These are phyloP conservation scores for Boletus sensibilis DNA, from an alignment of 768 basidiomycete species.

Conservation along the genomic window DNA sequence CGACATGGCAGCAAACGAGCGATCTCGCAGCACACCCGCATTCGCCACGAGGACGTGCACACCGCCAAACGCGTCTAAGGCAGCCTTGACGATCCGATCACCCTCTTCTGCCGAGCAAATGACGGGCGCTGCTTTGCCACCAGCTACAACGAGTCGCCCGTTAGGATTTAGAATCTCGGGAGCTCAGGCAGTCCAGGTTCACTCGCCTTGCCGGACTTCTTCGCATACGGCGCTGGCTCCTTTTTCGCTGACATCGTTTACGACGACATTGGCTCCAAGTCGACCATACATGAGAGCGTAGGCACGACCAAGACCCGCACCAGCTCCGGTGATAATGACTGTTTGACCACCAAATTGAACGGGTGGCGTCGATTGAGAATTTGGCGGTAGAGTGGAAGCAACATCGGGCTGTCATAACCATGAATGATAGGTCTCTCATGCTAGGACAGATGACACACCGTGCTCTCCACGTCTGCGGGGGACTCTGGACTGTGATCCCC, in stretches of 20 bases:
- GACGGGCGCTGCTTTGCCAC: conserved; percentile 83
- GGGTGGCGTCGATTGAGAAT: conserved; percentile 63
- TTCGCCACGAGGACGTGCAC: conserved; percentile 90
- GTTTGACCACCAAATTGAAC: conserved; percentile 89
- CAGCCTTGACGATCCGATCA: conserved; percentile 82
- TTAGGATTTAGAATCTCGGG: background rate
- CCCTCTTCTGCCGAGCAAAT: conserved; percentile 91
- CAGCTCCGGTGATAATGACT: conserved; percentile 91
- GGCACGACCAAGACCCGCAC: conserved; percentile 88
- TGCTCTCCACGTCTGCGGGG: conserved; percentile 59
- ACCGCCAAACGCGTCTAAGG: conserved; percentile 81
- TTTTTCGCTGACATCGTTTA: conserved; percentile 92
- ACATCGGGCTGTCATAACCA: conserved; percentile 51
- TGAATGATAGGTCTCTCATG: background rate
- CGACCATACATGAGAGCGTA: conserved; percentile 91
- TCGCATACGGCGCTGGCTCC: conserved; percentile 80
- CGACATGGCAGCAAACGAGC: conserved; percentile 85
- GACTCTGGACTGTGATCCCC: conserved; percentile 53
- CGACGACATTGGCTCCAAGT: conserved; percentile 94
- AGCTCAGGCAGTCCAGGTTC: background rate
- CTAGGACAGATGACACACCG: conserved; percentile 35
- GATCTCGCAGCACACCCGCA: conserved; percentile 92
- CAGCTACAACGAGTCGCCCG: conserved; percentile 46
- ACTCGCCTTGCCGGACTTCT: conserved; percentile 77
- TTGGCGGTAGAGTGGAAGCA: conserved; percentile 62